A percentile compares a stretch with the other conserved stretches of the same genome.
These are phyloP conservation scores for Onygenales sp. DNA, from an alignment of 2,329 filamentous ascomycete genomes.

Conservation along the genomic window DNA sequence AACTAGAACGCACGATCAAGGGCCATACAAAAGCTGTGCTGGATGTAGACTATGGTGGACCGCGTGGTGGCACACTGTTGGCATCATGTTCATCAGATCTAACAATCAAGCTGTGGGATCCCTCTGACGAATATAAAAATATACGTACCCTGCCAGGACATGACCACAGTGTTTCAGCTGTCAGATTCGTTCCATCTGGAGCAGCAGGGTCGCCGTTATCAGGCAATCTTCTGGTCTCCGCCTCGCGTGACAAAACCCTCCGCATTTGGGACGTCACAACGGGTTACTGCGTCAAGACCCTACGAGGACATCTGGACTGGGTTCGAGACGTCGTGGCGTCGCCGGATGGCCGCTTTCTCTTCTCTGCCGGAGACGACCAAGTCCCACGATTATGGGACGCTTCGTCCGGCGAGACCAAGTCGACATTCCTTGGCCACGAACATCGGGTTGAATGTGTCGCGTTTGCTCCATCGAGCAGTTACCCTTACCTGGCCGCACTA, in stretches of 20 bases:
- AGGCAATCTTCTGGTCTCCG: slow-evolving; percentile 76
- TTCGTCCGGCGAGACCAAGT: slow-evolving; percentile 62
- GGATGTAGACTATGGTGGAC: slow-evolving; percentile 84
- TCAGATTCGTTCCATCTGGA: slow-evolving; percentile 79
- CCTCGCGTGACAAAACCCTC: slow-evolving; percentile 74
- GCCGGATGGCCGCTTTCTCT: slow-evolving; percentile 68
- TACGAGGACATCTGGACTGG: slow-evolving; percentile 79
- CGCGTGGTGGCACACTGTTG: slow-evolving; percentile 66
- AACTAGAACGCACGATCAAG: slow-evolving; percentile 82
- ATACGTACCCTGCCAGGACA: slow-evolving; percentile 84
- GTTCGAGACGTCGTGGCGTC: slow-evolving; percentile 82
- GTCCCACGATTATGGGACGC: slow-evolving; percentile 80
- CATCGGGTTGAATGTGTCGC: slow-evolving; percentile 79
- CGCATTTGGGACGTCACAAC: slow-evolving; percentile 90
- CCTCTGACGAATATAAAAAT: slow-evolving; percentile 87
- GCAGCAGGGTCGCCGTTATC: slow-evolving; percentile 68
- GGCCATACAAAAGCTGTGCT: slow-evolving; percentile 83
- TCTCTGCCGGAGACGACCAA: slow-evolving; percentile 76
- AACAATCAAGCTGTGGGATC: slow-evolving; percentile 93
- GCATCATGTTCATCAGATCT: slow-evolving; percentile 81
- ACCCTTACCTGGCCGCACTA: slow-evolving; percentile 64
- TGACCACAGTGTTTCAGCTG: slow-evolving; percentile 81
- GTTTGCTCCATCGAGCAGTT: slow-evolving; percentile 70
- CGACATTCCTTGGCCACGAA: slow-evolving; percentile 76
- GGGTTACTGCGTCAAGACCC: slow-evolving; percentile 85